Conservation (phyloP, 2,329 filamentous ascomycete species). For the Fusarium fujikuroi region DNA sequence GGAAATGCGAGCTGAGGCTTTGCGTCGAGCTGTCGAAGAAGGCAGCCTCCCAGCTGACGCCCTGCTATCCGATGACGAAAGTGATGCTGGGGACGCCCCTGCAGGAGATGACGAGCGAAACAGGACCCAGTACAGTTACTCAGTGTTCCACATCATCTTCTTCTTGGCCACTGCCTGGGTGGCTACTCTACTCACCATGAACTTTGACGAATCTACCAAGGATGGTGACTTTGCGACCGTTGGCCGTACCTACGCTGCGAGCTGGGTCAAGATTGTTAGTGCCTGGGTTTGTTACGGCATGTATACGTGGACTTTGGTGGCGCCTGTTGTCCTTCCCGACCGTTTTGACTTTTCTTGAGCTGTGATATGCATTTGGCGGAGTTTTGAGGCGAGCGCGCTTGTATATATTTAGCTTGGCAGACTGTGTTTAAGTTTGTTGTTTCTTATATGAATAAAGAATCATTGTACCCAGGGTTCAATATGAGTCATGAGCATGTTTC, state of each 20-base stretch:
- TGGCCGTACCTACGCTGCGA: slow-evolving; percentile 94
- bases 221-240: slow-evolving; percentile 87
- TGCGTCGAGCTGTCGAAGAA: slow-evolving; percentile 91
- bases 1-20: slow-evolving; percentile 92
- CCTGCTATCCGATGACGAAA: slow-evolving; percentile 77
- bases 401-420: slow-evolving; percentile 16
- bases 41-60: slow-evolving; percentile 93
- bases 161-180: slow-evolving; percentile 97
- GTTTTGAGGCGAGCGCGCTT: slow-evolving; percentile 31
- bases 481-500: background rate
- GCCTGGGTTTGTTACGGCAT: slow-evolving; percentile 96
- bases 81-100: slow-evolving; percentile 69
- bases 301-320: slow-evolving; percentile 92
- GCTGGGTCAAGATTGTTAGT: slow-evolving; percentile 99
- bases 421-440: slow-evolving; percentile 6
- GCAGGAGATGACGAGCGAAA: slow-evolving; percentile 87
- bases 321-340: slow-evolving; percentile 86
- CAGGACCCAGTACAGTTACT: slow-evolving; percentile 95
- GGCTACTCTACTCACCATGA: slow-evolving; percentile 84
- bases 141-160: slow-evolving; percentile 97
- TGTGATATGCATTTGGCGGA: slow-evolving; percentile 24
- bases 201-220: slow-evolving; percentile 72
- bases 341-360: slow-evolving; percentile 73
- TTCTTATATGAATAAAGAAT: slow-evolving; percentile 12
- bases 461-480: background rate